Evolutionary conservation across 2,329 filamentous ascomycete species (phyloP), one percentile per base, ranked within the genome.

Genomic region (Trichophaea hybrida): DNA sequence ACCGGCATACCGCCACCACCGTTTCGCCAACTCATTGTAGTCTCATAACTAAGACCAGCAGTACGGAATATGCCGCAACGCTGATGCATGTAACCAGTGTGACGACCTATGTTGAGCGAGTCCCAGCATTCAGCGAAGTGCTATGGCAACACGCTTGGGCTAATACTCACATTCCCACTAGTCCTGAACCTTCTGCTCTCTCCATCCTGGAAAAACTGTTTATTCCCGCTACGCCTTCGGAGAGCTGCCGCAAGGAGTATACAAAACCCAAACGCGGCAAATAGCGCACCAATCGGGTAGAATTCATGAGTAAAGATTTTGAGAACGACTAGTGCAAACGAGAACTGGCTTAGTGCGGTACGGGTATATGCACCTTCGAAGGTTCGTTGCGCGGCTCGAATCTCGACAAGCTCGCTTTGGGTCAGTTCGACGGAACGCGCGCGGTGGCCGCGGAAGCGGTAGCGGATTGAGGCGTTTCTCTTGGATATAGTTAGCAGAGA

Each of bases 261-360:
- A 5, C 88, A 87, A 2, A 84, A 83, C 10, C 91, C 93, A 70
- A 97, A 97, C 53, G 88, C 83, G 48, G 93, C 90, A 71, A 96
- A 96, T 35, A 98, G 77, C 5, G 93, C 93, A n/a, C 93, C 93
- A 64, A 96, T 95, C 67, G 85, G 83, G 74, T 97, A 97, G 76
- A 98, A 97, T 71, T 97, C 93, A 56, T 84, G 80, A 6, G 89
- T 96, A 75, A 98, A 97, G 73, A 98, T 94, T 75, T 94, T 95
- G 67, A 95, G 81, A 56, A 98, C 87, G 64, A 98, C 84, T 54
- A 98, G 82, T 17, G 91, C 84, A 72, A 98, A 97, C 59, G 86
- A 91, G 75, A 97, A 97, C 70, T 97, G 90, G 2, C 87, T 88
- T 17, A 98, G 81, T 2, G 91, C 90, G 0, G 93, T 98, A 62